A percentile compares a stretch with the other conserved stretches of the same genome.
Conservation (phyloP, 176 grass and related monocot genomes). For the Juncus inflexus region DNA sequence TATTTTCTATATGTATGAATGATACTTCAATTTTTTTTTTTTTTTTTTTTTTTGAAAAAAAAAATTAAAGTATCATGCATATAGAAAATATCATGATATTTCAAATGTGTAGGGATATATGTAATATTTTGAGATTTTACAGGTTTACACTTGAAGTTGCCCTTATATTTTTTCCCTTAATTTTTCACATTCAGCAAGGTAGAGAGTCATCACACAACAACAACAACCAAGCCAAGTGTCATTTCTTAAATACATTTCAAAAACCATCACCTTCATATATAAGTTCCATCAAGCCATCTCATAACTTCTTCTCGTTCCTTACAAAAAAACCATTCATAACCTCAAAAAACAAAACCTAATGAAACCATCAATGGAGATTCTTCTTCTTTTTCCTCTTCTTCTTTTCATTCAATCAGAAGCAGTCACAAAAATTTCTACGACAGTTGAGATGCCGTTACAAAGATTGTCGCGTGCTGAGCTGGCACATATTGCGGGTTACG, state of each 20-base stretch:
- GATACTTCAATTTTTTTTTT: too few species aligned
- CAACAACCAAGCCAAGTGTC: constrained; percentile 19
- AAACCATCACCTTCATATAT: neutral
- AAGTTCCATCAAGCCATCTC: neutral
- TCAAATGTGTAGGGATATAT: too few species aligned
- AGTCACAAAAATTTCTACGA: neutral
- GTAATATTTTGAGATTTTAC: too few species aligned
- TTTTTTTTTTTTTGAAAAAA: too few species aligned
- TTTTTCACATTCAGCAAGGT: constrained; percentile 9
- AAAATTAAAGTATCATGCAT: too few species aligned
- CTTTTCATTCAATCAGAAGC: neutral
- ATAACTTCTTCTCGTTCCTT: constrained; percentile 1
- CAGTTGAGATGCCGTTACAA: constrained; percentile 37
- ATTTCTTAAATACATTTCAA: neutral
- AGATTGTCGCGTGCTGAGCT: constrained; percentile 54
- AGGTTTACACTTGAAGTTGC: too few species aligned
- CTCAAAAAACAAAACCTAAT: neutral
- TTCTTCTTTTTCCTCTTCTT: neutral
- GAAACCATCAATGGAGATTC: constrained; percentile 3
- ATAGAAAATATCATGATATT: too few species aligned
- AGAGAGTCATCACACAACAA: constrained; percentile 18
- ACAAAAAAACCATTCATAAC: constrained; percentile 1
- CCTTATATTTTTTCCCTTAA: neutral
- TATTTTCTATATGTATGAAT: too few species aligned
- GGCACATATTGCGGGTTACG: constrained; percentile 55